phyloP scores from a whole-genome alignment of 1,284 basidiomycete species.

The Ganoderma sinense region DNA sequence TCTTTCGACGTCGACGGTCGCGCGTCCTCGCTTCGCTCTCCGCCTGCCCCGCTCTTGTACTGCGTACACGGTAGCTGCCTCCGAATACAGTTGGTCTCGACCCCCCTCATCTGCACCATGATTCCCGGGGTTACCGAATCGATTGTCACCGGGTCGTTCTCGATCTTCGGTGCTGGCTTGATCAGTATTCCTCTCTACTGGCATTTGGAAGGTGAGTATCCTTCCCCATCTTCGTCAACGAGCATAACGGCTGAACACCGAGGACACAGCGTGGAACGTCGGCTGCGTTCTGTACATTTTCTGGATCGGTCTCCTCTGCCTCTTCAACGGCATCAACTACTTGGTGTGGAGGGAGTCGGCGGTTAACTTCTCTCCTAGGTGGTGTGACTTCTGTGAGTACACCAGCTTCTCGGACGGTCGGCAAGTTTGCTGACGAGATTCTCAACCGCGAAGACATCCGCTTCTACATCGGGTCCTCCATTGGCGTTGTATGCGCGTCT shows the following conservation, averaged over 20 bases:
- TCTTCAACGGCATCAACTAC: slow-evolving; percentile 68
- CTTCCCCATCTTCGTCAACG: background rate
- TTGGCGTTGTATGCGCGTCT: slow-evolving; percentile 51
- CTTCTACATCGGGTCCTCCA: slow-evolving; percentile 42
- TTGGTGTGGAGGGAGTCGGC: slow-evolving; percentile 71
- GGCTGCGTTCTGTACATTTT: slow-evolving; percentile 72
- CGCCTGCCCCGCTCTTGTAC: slow-evolving; percentile 19
- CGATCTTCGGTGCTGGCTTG: slow-evolving; percentile 27
- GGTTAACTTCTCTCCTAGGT: slow-evolving; percentile 63
- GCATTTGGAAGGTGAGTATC: slow-evolving; percentile 58
- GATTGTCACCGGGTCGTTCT: slow-evolving; percentile 27
- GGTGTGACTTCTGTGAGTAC: slow-evolving; percentile 79
- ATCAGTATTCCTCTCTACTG: slow-evolving; percentile 58
- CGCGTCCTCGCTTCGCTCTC: slow-evolving; percentile 7
- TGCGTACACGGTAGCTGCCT: slow-evolving; percentile 25
- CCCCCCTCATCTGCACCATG: slow-evolving; percentile 14
- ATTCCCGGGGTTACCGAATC: slow-evolving; percentile 19
- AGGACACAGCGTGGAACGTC: slow-evolving; percentile 48
- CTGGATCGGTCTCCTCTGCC: slow-evolving; percentile 64
- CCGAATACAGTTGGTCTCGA: background rate
- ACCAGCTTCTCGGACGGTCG: background rate
- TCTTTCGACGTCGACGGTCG: slow-evolving; percentile 13
- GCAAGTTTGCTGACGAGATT: background rate
- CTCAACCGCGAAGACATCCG: slow-evolving; percentile 42
- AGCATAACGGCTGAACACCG: background rate